Conservation (phyloP, 2,329 filamentous ascomycete genomes). For the Colletotrichum lentis region DNA sequence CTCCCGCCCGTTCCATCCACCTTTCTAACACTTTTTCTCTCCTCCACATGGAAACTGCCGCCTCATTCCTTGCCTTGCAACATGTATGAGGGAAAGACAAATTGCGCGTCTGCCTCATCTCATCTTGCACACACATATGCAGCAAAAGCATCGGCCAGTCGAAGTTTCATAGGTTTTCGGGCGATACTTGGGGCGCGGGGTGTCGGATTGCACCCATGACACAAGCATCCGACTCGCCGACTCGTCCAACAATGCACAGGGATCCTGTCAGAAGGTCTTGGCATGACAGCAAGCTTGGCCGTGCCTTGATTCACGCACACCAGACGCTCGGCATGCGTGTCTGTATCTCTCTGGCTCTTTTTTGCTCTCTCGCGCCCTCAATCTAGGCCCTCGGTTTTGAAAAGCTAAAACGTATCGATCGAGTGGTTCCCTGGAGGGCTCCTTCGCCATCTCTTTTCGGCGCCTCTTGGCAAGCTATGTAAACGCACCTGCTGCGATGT, state of each 20-base stretch:
- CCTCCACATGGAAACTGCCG: background rate
- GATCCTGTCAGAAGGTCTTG: conserved; percentile 30
- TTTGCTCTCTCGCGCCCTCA: background rate
- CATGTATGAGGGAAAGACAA: background rate
- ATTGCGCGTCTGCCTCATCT: background rate
- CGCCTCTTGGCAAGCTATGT: background rate
- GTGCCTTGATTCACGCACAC: conserved; percentile 32
- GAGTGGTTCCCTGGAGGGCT: background rate
- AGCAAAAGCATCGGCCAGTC: conserved; percentile 20
- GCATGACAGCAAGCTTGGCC: conserved; percentile 35
- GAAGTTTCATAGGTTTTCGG: conserved; percentile 21
- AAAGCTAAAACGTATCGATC: background rate
- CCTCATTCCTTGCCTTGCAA: background rate
- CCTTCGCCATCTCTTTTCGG: background rate
- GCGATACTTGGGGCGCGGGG: background rate
- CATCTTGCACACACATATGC: conserved; percentile 1
- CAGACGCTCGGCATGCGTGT: background rate
- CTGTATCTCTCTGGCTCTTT: background rate
- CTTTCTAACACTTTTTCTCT: background rate
- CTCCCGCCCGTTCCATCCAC: no score
- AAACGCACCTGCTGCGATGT: conserved; percentile 4
- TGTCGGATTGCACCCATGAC: conserved; percentile 28
- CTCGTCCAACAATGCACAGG: conserved; percentile 24
- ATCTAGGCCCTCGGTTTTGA: background rate
- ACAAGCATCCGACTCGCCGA: background rate